Evolutionary conservation across 768 basidiomycete genomes (phyloP).

Genomic region (Scleroderma citrinum): DNA sequence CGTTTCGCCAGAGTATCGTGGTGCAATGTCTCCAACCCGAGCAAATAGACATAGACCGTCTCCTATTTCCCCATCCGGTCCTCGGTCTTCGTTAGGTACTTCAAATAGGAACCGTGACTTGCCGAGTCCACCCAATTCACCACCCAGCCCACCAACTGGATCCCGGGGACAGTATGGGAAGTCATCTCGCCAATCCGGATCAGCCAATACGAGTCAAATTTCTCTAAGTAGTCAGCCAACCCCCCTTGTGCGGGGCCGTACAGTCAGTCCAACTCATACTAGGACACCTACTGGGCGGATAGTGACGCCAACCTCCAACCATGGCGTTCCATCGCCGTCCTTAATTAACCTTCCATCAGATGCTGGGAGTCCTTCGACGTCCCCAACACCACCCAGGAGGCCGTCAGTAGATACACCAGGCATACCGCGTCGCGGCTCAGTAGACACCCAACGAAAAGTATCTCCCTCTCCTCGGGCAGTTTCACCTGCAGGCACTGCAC

Average conservation of each 20-base stretch:
- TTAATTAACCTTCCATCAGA: conserved; percentile 45
- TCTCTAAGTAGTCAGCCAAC: conserved; percentile 34
- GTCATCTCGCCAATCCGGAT: conserved; percentile 30
- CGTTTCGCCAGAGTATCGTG: conserved; percentile 20
- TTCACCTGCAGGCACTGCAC: conserved; percentile 40
- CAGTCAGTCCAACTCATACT: conserved; percentile 38
- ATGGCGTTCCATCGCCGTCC: conserved; percentile 44
- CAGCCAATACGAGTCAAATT: conserved; percentile 38
- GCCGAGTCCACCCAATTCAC: conserved; percentile 43
- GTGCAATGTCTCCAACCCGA: conserved; percentile 25
- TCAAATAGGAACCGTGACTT: conserved; percentile 33
- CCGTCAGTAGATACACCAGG: conserved; percentile 20
- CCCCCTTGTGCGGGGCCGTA: conserved; percentile 34
- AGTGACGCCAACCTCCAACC: conserved; percentile 34
- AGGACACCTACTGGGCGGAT: conserved; percentile 37
- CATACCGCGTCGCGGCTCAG: conserved; percentile 10
- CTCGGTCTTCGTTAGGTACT: conserved; percentile 30
- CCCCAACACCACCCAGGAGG: conserved; percentile 26
- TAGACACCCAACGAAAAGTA: conserved; percentile 23
- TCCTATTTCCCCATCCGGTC: conserved; percentile 25
- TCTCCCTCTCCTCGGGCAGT: conserved; percentile 34
- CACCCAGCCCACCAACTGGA: conserved; percentile 40
- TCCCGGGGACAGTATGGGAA: conserved; percentile 31
- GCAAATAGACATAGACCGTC: conserved; percentile 28
- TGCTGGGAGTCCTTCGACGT: conserved; percentile 16